Conservation (phyloP, 2,329 filamentous ascomycete genomes). For the Aureobasidium sp. region DNA sequence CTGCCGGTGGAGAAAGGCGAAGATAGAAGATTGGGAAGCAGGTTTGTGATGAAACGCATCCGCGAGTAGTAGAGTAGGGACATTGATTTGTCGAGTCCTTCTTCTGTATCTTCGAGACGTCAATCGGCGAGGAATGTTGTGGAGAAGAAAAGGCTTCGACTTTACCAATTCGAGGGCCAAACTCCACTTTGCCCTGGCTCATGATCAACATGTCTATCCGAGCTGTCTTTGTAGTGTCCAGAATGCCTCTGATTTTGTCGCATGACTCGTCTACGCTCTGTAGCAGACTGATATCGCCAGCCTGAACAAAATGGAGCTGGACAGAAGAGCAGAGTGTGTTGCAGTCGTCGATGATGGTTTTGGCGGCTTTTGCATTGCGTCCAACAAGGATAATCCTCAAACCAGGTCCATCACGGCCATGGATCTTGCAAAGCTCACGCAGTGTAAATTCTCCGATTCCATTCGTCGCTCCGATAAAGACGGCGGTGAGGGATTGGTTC, state of each 20-base stretch:
- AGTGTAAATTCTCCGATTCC: slow-evolving; percentile 20
- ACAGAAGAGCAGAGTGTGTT: slow-evolving; percentile 19
- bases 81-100: slow-evolving; percentile 20
- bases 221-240: slow-evolving; percentile 15
- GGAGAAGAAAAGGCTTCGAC: no score
- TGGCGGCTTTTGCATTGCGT: slow-evolving; percentile 14
- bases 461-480: slow-evolving; percentile 18
- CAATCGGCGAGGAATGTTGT: not conserved
- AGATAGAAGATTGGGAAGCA: slow-evolving; percentile 17
- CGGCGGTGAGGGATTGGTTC: slow-evolving; percentile 14
- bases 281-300: slow-evolving; percentile 29
- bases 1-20: slow-evolving; percentile 11
- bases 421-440: slow-evolving; percentile 12
- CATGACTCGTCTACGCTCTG: slow-evolving; percentile 27
- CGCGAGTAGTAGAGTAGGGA: slow-evolving; percentile 21
- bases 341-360: slow-evolving; percentile 14
- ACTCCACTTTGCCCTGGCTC: slow-evolving; percentile 29
- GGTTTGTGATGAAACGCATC: slow-evolving; percentile 16
- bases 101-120: slow-evolving; percentile 15
- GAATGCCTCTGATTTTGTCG: slow-evolving; percentile 19
- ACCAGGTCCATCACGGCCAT: slow-evolving; percentile 12
- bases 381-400: slow-evolving; percentile 19
- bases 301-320: slow-evolving; percentile 23
- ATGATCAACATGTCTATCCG: slow-evolving; percentile 33
- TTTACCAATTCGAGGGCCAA: slow-evolving; percentile 14